phyloP scores from a whole-genome alignment of 495 filamentous ascomycete genomes.

The Haplographium delicatum region DNA sequence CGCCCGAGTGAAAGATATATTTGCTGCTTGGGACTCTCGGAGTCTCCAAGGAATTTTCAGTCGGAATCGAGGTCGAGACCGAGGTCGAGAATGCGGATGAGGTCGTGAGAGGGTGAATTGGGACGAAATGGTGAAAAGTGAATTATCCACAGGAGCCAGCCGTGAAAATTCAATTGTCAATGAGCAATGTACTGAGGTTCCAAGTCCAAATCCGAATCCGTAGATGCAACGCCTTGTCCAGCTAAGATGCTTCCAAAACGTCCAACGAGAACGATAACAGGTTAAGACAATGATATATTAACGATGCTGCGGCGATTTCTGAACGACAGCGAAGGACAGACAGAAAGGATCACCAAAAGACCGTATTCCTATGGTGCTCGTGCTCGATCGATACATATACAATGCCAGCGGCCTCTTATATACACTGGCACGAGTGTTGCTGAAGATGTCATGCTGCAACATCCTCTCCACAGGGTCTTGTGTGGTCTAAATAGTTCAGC shows the following conservation, averaged over 20 bases:
- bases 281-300: background rate
- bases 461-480: constrained; percentile 12
- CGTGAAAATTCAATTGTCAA: constrained; percentile 16
- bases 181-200: too few species aligned
- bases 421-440: constrained; percentile 14
- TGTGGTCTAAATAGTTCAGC: constrained; percentile 25
- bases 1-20: background rate
- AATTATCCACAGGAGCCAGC: constrained; percentile 25
- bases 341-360: constrained; percentile 18
- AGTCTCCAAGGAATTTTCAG: too few species aligned
- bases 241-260: too few species aligned
- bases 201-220: constrained; percentile 14
- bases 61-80: too few species aligned
- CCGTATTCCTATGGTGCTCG: constrained; percentile 5
- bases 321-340: constrained; percentile 19
- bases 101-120: background rate
- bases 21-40: too few species aligned
- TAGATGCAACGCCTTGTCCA: constrained; percentile 6
- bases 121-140: constrained; percentile 1
- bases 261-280: background rate
- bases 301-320: background rate
- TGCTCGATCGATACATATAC: constrained; percentile 21
- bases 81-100: too few species aligned
- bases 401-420: constrained; percentile 9
- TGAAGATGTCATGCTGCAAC: constrained; percentile 23